Evolutionary conservation across 139 green algal genomes (phyloP), one percentile per base, ranked within the genome.

Genomic region (Picochlorum sp.): DNA sequence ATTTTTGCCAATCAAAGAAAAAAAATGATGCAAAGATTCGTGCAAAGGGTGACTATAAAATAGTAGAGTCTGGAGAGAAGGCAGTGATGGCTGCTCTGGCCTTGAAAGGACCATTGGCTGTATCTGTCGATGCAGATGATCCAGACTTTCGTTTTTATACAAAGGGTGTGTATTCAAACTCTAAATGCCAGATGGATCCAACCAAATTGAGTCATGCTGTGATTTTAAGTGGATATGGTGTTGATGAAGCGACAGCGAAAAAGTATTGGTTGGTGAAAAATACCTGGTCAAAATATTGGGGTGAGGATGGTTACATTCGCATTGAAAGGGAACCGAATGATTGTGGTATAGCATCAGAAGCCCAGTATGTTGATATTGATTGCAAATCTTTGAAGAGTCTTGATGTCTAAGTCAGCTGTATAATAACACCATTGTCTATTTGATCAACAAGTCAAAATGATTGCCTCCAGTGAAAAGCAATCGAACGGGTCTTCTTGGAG

Each of bases 391-490:
- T 67, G 21, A 21, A 41, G 34, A 41, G 8, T 41, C 34, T 41
- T 41, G 34, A 41, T 41, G 34, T 23, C 10, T 38, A 23, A 18
- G 16, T 56, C n/a, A 1, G 10, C 14, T 6, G 5, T 56, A 24
- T 16, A 24, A 50, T 62, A 45, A 68, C n/a, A 49, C 7, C 16
- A 14, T 15, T 51, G 31, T 20, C 69, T 66, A 72, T 62, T 51
- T 65, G 9, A 89, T n/a, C 28, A 88, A 68, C 1, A 88, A 52
- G 51, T 88, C 81, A 66, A 90, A 88, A 61, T 90, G 82, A 58
- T 90, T 88, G 26, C 55, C 64, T 15, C 50, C 45, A 20, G 24
- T 77, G 60, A 76, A 88, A 15, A 88, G 60, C 38, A 88, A 49
- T 21, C 70, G 58, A 14, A 90, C 71, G 2, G 78, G 70, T 14